phyloP scores from a whole-genome alignment of 139 green algal species.

The Astrephomene gubernaculifera region DNA sequence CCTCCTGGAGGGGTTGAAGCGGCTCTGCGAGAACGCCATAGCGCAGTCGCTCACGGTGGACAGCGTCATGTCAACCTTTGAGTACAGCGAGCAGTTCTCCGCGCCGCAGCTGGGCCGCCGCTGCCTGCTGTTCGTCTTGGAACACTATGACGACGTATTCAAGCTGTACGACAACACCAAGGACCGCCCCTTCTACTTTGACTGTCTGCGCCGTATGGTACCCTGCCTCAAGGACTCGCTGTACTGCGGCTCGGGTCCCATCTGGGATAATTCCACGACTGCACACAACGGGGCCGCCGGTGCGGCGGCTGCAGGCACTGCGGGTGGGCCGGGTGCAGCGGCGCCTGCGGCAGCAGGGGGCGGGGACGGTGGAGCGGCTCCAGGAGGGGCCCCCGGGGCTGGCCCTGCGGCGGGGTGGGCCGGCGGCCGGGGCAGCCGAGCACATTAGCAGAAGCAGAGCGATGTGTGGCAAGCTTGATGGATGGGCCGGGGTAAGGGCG shows the following conservation, averaged over 20 bases:
- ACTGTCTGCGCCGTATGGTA: constrained; percentile 43
- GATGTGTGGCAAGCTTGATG: too few species aligned
- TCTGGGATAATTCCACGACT: constrained; percentile 32
- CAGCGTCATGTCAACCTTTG: constrained; percentile 82
- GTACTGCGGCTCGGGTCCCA: constrained; percentile 26
- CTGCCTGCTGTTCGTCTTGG: constrained; percentile 92
- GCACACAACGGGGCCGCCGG: too few species aligned
- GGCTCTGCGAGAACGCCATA: constrained; percentile 91
- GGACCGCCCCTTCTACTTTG: constrained; percentile 35
- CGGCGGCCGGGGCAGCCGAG: too few species aligned
- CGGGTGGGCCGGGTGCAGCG: background rate
- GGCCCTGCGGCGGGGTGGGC: too few species aligned
- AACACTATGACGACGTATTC: constrained; percentile 80
- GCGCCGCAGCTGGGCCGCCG: constrained; percentile 82
- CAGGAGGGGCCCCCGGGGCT: too few species aligned
- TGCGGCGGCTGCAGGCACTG: background rate
- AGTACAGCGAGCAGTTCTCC: constrained; percentile 87
- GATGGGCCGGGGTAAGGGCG: too few species aligned
- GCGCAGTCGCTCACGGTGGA: constrained; percentile 80
- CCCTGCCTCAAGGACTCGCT: constrained; percentile 43
- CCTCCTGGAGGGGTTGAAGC: constrained; percentile 95
- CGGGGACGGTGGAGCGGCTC: too few species aligned
- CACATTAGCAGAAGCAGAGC: too few species aligned
- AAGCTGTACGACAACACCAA: constrained; percentile 45
- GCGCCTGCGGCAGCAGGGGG: background rate